Evolutionary conservation across 2,329 filamentous ascomycete genomes (phyloP), one percentile per base, ranked within the genome.

Genomic region (Magnaporthales sp.): DNA sequence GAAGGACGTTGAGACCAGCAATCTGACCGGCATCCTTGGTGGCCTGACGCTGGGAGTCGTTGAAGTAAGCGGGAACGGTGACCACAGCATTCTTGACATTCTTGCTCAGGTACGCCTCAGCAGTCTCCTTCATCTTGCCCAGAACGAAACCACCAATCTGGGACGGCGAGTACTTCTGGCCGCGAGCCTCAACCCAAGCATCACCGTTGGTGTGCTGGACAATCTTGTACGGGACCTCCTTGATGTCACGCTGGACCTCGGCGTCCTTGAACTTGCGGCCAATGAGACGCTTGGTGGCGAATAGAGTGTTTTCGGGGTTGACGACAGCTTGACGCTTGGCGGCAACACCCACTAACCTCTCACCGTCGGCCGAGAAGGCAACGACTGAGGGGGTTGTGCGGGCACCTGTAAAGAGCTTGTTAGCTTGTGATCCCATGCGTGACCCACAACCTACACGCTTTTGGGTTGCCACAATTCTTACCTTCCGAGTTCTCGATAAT

Each of bases 41-140:
- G 73, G 93, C 93, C 83, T 97, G 94, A 83, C 93, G 91, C 84
- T 98, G 93, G 68, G 92, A 93, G 81, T 98, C 93, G 82, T 98
- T 98, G 88, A 98, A 98, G 86, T 98, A 98, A 74, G 93, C 93
- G 70, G 93, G 93, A 51, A 97, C 93, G 69, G 94, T 98, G 73
- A 98, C 94, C 69, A 98, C 94, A 74, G 93, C 94, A 78, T 98
- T 97, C 87, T 96, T 95, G 75, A 96, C 83, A 68, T 88, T 87
- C 85, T 93, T 96, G 81, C 91, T 88, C 71, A 97, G 87, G 83
- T 96, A 97, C 69, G 91, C 85, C 84, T 97, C 93, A 71, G 94
- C 94, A 65, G 94, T 98, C 86, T 97, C 94, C 89, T 96, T 97
- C 94, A 97, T 97, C 88, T 98, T 97, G 80, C 93, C 90, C 74